Evolutionary conservation across 352 stramenopile species (phyloP), one percentile per base, ranked within the genome.

Genomic region (Phytophthora boehmeriae): DNA sequence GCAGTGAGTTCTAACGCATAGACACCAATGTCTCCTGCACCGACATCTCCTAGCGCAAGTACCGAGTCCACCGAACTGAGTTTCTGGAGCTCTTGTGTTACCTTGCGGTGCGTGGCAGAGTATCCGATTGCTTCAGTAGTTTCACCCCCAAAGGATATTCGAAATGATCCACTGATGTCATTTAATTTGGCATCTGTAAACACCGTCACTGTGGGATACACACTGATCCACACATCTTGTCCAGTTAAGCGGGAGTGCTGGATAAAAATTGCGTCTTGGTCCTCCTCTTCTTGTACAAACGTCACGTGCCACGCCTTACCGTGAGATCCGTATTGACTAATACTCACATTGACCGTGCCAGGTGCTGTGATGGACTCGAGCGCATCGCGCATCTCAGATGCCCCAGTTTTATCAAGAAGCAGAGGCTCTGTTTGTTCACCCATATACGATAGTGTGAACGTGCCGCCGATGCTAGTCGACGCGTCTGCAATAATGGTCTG

Each of bases 241-340:
- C 85, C 96, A 4, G 76, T 97, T 10, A 94, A 65, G 20, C 68
- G 88, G 25, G 71, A 79, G 55, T 88, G 79, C 54, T 92, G 88
- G 62, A 89, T 85, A 49, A 83, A 86, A n/a, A 97, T 62, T 10
- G 78, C 65, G 35, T 96, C 87, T 11, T 76, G 58, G 16, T 84
- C 64, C 23, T 88, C 83, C 0, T 85, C 66, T 53, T 86, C 59
- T 25, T 75, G 62, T 19, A 73, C 52, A 61, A 99, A 99, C 8
- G 95, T 98, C 27, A 99, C 77, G 14, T 90, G 68, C 95, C 96
- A 99, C 4, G 83, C 74, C 46, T 85, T 84, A 5, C 92, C 95
- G 8, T 89, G 77, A 6, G 73, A 56, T 1, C 84, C 80, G 22
- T 89, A 89, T 35, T 78, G 68, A 23, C 69, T 86, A 20, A 86